Evolutionary conservation across 331 rosid species (phyloP).

Genomic region (Pyrus hybrid): DNA sequence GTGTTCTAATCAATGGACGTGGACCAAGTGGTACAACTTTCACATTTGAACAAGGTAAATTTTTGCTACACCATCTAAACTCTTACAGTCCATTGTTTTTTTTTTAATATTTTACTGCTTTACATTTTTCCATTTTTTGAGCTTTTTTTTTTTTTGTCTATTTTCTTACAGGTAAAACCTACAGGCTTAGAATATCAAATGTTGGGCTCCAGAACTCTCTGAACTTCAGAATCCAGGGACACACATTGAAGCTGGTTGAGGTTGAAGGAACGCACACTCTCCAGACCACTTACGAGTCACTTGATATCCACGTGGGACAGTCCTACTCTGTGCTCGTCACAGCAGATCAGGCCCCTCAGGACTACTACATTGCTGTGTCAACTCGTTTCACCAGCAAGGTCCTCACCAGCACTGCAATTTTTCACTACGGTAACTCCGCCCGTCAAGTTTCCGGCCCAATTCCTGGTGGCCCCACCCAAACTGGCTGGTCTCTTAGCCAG

Average conservation of each 20-base stretch:
- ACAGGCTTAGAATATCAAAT: slow-evolving; percentile 78
- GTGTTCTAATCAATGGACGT: slow-evolving; percentile 70
- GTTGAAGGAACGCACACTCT: slow-evolving; percentile 92
- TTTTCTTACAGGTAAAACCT: slow-evolving; percentile 50
- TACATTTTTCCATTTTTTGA: neutral
- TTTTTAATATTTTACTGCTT: neutral
- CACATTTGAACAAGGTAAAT: slow-evolving; percentile 62
- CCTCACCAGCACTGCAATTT: slow-evolving; percentile 49
- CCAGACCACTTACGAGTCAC: slow-evolving; percentile 59
- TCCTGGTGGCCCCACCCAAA: slow-evolving; percentile 57
- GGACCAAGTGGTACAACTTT: slow-evolving; percentile 45
- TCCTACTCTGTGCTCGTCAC: slow-evolving; percentile 82
- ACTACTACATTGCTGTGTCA: slow-evolving; percentile 59
- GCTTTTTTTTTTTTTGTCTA: neutral
- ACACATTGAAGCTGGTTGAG: slow-evolving; percentile 66
- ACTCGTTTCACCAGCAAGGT: slow-evolving; percentile 49
- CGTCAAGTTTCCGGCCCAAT: slow-evolving; percentile 41
- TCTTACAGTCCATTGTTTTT: neutral
- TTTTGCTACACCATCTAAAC: neutral
- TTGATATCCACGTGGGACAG: slow-evolving; percentile 90
- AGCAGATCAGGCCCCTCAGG: slow-evolving; percentile 64
- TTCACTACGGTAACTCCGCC: slow-evolving; percentile 61
- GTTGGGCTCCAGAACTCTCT: slow-evolving; percentile 78
- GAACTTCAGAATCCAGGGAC: slow-evolving; percentile 79
- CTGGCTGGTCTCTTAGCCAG: slow-evolving; percentile 72